These are phyloP conservation scores for Pezizomycotina sp. DNA, from an alignment of 2,329 filamentous ascomycete genomes.

Conservation along the genomic window DNA sequence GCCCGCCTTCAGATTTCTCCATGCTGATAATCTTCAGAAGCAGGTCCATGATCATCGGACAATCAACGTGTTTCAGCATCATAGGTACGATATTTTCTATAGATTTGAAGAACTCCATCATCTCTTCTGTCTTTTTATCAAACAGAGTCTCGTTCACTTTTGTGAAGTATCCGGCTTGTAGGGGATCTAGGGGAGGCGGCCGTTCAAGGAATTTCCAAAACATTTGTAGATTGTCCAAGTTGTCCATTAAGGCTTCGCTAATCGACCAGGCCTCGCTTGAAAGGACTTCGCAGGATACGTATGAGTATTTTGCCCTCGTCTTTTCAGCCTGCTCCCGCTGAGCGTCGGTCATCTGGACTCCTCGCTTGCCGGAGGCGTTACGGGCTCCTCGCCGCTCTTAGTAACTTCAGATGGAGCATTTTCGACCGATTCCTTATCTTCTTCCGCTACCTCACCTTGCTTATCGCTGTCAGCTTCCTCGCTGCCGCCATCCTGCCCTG, in stretches of 20 bases:
- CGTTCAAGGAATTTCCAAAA: conserved; percentile 86
- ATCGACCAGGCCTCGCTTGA: conserved; percentile 97
- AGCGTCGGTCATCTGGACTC: conserved; percentile 29
- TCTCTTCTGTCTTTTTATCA: conserved; percentile 95
- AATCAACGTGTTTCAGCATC: conserved; percentile 86
- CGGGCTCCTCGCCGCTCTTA: conserved; percentile 16
- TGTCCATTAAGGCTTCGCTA: conserved; percentile 78
- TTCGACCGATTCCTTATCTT: conserved; percentile 29
- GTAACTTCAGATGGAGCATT: conserved; percentile 17
- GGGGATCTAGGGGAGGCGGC: conserved; percentile 70
- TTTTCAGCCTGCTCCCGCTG: conserved; percentile 69
- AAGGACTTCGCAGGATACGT: conserved; percentile 79
- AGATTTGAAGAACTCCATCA: conserved; percentile 77
- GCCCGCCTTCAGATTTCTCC: conserved; percentile 77
- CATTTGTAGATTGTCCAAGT: conserved; percentile 55
- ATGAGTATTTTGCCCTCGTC: conserved; percentile 82
- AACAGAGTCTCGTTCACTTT: conserved; percentile 97
- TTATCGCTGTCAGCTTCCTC: conserved; percentile 38
- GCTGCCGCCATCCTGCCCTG: conserved; percentile 39
- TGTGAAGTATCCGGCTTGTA: conserved; percentile 94
- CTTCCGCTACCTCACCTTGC: conserved; percentile 37
- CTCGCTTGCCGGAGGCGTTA: conserved; percentile 29
- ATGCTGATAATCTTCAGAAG: conserved; percentile 92
- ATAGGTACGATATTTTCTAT: conserved; percentile 66
- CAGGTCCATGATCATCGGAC: conserved; percentile 95